A percentile compares a stretch with the other conserved stretches of the same genome.
Conservation (phyloP, 2,329 filamentous ascomycete genomes). For the Passalora sequoiae region DNA sequence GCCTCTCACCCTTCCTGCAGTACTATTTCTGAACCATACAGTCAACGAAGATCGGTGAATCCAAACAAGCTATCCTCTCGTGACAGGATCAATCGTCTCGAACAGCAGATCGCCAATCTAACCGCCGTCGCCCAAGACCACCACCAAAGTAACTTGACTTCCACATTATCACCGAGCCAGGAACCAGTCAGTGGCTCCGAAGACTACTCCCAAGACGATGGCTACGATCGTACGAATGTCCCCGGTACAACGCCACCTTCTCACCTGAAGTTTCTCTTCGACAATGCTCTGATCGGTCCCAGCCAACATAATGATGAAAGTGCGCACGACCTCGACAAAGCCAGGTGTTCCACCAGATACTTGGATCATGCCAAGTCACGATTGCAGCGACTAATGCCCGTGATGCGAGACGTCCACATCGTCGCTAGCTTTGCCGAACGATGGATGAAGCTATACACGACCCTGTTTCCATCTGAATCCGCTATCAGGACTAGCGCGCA, state of each 20-base stretch:
- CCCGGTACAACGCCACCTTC: conserved; percentile 24
- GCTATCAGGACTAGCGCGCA: conserved; percentile 18
- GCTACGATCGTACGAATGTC: conserved; percentile 5
- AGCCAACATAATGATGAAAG: conserved; percentile 10
- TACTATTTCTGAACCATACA: no score
- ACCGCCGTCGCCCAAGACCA: conserved; percentile 5
- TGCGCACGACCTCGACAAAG: conserved; percentile 1
- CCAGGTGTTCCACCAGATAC: conserved; percentile 14
- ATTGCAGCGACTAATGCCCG: conserved; percentile 24
- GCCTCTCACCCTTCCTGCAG: no score
- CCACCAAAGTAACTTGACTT: not conserved
- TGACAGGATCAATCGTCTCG: conserved; percentile 18
- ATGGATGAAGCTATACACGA: conserved; percentile 28
- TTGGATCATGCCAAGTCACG: conserved; percentile 19
- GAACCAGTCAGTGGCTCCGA: conserved; percentile 3
- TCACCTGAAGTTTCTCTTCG: conserved; percentile 31
- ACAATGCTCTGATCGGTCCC: conserved; percentile 29
- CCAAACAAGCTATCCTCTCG: conserved; percentile 17
- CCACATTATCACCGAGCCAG: not conserved
- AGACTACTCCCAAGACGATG: conserved; percentile 2
- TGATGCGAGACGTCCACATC: conserved; percentile 1
- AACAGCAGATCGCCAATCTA: conserved; percentile 9
- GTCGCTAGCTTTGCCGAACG: conserved; percentile 17
- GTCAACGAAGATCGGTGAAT: conserved; percentile 10
- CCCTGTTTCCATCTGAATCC: conserved; percentile 24